A percentile compares a stretch with the other conserved stretches of the same genome.
Conservation (phyloP, 2,329 filamentous ascomycete genomes). For the Talaromyces verruculosus region DNA sequence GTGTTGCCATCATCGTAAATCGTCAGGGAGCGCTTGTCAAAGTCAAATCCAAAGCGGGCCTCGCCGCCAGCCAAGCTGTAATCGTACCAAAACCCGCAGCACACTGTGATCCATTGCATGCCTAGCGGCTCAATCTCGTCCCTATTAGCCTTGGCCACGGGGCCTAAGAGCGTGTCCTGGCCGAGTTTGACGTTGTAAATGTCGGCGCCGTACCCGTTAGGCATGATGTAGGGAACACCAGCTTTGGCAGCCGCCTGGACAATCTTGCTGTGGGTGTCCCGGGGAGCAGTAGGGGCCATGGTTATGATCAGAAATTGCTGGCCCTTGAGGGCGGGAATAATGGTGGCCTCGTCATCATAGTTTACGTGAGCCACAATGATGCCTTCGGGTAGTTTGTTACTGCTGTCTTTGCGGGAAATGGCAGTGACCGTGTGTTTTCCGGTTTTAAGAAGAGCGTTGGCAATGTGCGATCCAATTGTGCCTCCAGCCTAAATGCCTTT, state of each 20-base stretch:
- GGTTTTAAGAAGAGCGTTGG: conserved; percentile 42
- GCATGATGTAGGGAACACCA: conserved; percentile 57
- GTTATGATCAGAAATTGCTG: conserved; percentile 62
- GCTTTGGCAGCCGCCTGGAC: conserved; percentile 57
- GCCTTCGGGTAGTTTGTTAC: conserved; percentile 46
- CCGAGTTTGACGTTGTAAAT: conserved; percentile 31
- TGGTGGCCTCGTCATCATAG: conserved; percentile 49
- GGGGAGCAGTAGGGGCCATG: conserved; percentile 46
- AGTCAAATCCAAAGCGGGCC: conserved; percentile 51
- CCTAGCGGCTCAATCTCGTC: conserved; percentile 41
- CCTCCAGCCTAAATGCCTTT: conserved; percentile 34
- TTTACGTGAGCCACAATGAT: conserved; percentile 47
- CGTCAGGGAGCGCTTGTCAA: conserved; percentile 44
- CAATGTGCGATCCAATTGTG: conserved; percentile 32
- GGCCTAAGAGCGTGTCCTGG: conserved; percentile 41
- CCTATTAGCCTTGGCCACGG: conserved; percentile 21
- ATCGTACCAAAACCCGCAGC: conserved; percentile 57
- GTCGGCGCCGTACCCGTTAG: conserved; percentile 48
- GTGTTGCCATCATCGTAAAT: conserved; percentile 59
- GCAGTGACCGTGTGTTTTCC: conserved; percentile 56
- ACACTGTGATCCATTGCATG: conserved; percentile 47
- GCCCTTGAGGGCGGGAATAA: conserved; percentile 53
- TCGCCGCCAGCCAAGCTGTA: conserved; percentile 46
- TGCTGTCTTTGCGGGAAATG: conserved; percentile 49
- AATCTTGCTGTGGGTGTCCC: conserved; percentile 48